Base-by-base conservation (phyloP, 305 asterid species). In the Solanum hybrid region DNA sequence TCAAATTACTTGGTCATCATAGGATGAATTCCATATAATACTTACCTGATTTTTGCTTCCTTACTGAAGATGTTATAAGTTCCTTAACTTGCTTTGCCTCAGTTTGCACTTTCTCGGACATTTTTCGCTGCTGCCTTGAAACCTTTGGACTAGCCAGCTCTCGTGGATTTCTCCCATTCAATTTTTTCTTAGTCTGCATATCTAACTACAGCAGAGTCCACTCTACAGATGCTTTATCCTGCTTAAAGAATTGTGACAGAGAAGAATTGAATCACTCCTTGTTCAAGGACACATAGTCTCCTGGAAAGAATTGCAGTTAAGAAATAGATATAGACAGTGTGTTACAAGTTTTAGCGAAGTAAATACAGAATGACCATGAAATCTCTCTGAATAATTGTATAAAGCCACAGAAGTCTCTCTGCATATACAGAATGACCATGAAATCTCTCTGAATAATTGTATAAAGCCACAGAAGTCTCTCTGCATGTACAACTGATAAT, bases 31-130 rank as follows among this genome's bases (percentile, higher is more conserved):
- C 76, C 76, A 42, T 19, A 76, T 31, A 51, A 88, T 40, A 91
- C 94, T 88, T 87, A 97, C 99, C 96, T 89, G 91, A 91, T 93
- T 94, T 96, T 90, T 94, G 96, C 96, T 97, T 97, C 94, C 99
- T 94, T 40, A 92, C 94, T 89, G 99, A 96, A 85, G 99, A 95
- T 27, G 99, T 93, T 86, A 97, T 96, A 76, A 97, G 90, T 90
- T 95, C 98, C 8, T 96, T 73, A 76, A 93, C 98, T 90, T 94
- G 94, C 91, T 95, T 96, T 66, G 95, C 92, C 91, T 94, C 95
- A 79, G 93, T 93, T 78, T 94, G 95, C 90, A 88, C 93, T 91
- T 94, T 94, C 90, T 94, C 95, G 69, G 94, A 93, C 64, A 90
- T 84, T 92, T 95, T 96, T 93, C 93, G 95, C 85, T 94, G 96